phyloP scores from a whole-genome alignment of 2,329 filamentous ascomycete species.

The Cucurbitaria berberidis region DNA sequence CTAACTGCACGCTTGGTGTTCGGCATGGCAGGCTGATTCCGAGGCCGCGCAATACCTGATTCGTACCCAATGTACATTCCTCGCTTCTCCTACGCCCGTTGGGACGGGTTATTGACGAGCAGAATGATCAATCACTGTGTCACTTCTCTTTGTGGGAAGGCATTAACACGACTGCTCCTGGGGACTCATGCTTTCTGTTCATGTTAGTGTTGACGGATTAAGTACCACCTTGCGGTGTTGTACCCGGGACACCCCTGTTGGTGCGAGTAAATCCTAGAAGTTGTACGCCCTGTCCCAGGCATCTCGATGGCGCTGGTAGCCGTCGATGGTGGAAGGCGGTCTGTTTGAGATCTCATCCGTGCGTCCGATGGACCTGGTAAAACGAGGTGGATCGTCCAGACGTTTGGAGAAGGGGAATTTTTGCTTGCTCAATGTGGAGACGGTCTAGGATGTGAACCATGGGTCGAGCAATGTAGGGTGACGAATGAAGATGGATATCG shows the following conservation, averaged over 20 bases:
- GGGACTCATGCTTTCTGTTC: neutral
- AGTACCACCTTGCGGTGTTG: neutral
- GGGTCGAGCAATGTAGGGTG: slow-evolving; percentile 15
- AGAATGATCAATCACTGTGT: neutral
- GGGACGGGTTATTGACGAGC: neutral
- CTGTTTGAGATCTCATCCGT: slow-evolving; percentile 5
- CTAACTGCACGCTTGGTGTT: neutral
- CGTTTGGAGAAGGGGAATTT: slow-evolving; percentile 1
- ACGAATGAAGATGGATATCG: neutral
- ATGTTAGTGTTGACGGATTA: neutral
- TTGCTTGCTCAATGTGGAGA: neutral
- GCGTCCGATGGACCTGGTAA: neutral
- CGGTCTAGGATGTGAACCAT: slow-evolving; percentile 9
- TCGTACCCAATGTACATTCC: slow-evolving; percentile 5
- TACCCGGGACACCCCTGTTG: neutral
- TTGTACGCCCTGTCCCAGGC: neutral
- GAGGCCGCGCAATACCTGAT: neutral
- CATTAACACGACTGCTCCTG: neutral
- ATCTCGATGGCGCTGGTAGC: slow-evolving; percentile 2
- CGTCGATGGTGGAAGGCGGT: slow-evolving; percentile 3
- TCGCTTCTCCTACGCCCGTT: slow-evolving; percentile 6
- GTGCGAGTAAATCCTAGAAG: neutral
- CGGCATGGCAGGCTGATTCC: neutral
- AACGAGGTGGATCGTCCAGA: neutral
- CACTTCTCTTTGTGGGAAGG: neutral